Conservation (phyloP, 192 early-diverging fungal genomes). For the Glomus cerebriforme region DNA sequence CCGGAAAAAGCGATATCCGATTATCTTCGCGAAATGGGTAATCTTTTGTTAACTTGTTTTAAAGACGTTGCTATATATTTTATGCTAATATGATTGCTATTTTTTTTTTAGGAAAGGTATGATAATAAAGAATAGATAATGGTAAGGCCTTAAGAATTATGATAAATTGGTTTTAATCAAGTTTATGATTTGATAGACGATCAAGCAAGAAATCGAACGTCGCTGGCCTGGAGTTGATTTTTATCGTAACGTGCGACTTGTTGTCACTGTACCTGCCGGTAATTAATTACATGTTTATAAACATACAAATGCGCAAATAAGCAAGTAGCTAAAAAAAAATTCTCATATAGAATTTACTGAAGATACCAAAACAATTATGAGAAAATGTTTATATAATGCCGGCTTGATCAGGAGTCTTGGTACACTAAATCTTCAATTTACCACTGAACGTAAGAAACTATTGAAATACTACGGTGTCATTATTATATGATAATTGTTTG, state of each 20-base stretch:
- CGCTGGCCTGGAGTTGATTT: conserved; percentile 20
- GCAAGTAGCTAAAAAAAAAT: neutral
- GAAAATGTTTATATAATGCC: conserved; percentile 51
- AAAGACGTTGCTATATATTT: neutral
- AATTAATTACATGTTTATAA: neutral
- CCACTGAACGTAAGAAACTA: conserved; percentile 23
- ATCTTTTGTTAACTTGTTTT: neutral
- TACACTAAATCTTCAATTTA: conserved; percentile 9
- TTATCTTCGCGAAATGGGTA: conserved; percentile 25
- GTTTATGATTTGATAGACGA: neutral
- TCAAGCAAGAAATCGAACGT: neutral
- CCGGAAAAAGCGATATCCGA: conserved; percentile 10
- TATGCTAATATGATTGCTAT: neutral
- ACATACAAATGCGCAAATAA: no score
- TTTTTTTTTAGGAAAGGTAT: neutral
- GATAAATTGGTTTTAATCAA: no score
- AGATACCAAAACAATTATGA: conserved; percentile 54
- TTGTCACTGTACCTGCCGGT: conserved; percentile 25
- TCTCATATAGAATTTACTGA: neutral
- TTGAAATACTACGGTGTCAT: no score
- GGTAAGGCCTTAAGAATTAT: no score
- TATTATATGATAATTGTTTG: no score
- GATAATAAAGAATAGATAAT: neutral
- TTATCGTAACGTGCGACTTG: conserved; percentile 1
- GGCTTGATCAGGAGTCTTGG: conserved; percentile 42